These are phyloP conservation scores for Entomortierella beljakovae DNA, from an alignment of 192 early-diverging fungal species.

Conservation along the genomic window DNA sequence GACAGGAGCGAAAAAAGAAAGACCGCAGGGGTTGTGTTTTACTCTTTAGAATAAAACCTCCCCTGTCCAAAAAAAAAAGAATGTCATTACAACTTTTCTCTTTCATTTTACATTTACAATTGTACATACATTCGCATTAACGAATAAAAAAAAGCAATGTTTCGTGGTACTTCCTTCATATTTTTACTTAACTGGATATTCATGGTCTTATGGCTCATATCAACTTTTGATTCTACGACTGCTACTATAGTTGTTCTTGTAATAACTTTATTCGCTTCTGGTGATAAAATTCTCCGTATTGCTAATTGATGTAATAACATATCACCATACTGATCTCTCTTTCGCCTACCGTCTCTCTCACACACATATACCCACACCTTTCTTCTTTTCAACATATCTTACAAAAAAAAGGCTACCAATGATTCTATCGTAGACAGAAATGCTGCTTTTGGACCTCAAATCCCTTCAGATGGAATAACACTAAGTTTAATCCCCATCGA, in stretches of 20 bases:
- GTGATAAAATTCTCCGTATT: background rate
- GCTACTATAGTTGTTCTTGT: constrained; percentile 56
- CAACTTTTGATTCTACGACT: constrained; percentile 36
- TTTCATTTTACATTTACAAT: background rate
- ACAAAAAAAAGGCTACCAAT: constrained; percentile 62
- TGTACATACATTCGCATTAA: background rate
- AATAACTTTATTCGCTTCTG: constrained; percentile 11
- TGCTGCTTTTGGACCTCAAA: constrained; percentile 89
- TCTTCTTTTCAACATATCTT: background rate
- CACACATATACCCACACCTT: background rate
- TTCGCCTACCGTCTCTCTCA: background rate
- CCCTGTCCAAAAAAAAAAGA: no score
- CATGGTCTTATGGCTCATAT: constrained; percentile 40
- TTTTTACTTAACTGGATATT: constrained; percentile 37
- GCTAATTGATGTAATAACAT: no score
- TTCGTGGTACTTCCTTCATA: constrained; percentile 41
- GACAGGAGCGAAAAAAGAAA: no score
- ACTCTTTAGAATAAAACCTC: no score
- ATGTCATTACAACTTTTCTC: background rate
- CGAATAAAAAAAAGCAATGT: no score
- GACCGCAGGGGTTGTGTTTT: no score
- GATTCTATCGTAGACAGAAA: constrained; percentile 70
- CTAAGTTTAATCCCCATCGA: constrained; percentile 73
- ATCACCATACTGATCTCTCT: background rate
- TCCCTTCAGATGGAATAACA: constrained; percentile 76